Evolutionary conservation across 345 rosid species (phyloP).

Genomic region (Pugionium cornutum): DNA sequence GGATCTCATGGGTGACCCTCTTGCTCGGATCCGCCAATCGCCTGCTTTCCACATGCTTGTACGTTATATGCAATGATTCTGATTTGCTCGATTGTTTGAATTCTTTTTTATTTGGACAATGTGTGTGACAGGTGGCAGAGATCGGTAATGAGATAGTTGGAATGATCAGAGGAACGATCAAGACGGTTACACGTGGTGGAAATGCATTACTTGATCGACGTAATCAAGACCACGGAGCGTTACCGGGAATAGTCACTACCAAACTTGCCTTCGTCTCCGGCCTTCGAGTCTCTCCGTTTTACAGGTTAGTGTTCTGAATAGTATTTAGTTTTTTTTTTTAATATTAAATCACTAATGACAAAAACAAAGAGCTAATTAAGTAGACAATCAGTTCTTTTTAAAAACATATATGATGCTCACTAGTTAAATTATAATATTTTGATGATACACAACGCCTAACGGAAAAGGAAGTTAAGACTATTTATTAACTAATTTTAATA

Average conservation of each 20-base stretch:
- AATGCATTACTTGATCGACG: conserved; percentile 28
- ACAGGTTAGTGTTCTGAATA: conserved; percentile 51
- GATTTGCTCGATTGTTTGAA: not conserved
- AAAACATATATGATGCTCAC: conserved; percentile 17
- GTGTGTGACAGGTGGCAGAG: conserved; percentile 77
- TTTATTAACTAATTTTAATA: not conserved
- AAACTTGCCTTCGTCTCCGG: conserved; percentile 87
- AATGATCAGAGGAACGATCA: conserved; percentile 86
- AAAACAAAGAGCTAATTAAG: not conserved
- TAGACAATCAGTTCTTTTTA: not conserved
- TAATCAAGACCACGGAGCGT: not conserved
- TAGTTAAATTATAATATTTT: conserved; percentile 13
- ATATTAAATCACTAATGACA: not conserved
- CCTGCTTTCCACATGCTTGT: conserved; percentile 98
- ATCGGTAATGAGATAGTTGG: conserved; percentile 73
- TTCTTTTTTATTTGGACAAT: conserved; percentile 14
- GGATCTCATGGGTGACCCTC: conserved; percentile 97
- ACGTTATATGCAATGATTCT: conserved; percentile 23
- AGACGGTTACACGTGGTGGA: conserved; percentile 86
- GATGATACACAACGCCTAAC: conserved; percentile 31
- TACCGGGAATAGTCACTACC: conserved; percentile 48
- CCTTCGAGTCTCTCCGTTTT: conserved; percentile 85
- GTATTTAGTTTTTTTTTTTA: not conserved
- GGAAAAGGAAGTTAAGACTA: conserved; percentile 15
- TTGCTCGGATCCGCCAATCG: conserved; percentile 97